phyloP scores from a whole-genome alignment of 352 stramenopile species.

The Paralagenidium karlingii region DNA sequence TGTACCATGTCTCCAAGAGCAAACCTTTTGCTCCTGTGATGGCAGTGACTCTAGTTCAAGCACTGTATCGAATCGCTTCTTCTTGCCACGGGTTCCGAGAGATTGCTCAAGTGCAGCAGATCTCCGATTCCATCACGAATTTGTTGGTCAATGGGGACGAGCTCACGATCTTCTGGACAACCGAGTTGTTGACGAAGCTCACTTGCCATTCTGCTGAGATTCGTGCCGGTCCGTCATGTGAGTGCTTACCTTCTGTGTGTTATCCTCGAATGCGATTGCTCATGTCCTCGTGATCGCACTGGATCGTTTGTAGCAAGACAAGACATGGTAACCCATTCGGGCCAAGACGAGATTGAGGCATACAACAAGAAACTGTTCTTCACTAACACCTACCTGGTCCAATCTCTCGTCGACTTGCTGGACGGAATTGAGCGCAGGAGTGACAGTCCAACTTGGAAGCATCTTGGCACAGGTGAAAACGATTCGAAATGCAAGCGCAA shows the following conservation, averaged over 20 bases:
- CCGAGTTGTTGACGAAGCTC: constrained; percentile 45
- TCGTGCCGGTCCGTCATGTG: constrained; percentile 8
- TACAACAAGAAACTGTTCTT: constrained; percentile 72
- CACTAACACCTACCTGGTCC: constrained; percentile 48
- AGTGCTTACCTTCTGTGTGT: constrained; percentile 11
- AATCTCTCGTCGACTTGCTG: constrained; percentile 49
- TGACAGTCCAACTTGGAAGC: too few species aligned
- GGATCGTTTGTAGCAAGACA: too few species aligned
- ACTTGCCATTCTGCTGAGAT: constrained; percentile 24
- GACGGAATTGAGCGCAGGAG: constrained; percentile 42
- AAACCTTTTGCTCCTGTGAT: constrained; percentile 47
- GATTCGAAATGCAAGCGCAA: too few species aligned
- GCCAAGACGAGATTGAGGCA: constrained; percentile 46
- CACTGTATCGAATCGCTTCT: constrained; percentile 73
- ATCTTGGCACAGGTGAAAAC: too few species aligned
- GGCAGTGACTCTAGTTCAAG: constrained; percentile 66
- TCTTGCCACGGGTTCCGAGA: constrained; percentile 81
- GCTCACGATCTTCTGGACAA: constrained; percentile 82
- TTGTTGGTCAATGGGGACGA: constrained; percentile 69
- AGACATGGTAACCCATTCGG: too few species aligned
- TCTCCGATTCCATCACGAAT: constrained; percentile 69
- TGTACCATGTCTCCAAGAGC: constrained; percentile 61
- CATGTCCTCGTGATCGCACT: too few species aligned
- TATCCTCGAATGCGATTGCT: constrained; percentile 1
- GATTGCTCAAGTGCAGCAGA: constrained; percentile 57